Evolutionary conservation across 2,329 filamentous ascomycete genomes (phyloP), one percentile per base, ranked within the genome.

Genomic region (Claviceps sp.): DNA sequence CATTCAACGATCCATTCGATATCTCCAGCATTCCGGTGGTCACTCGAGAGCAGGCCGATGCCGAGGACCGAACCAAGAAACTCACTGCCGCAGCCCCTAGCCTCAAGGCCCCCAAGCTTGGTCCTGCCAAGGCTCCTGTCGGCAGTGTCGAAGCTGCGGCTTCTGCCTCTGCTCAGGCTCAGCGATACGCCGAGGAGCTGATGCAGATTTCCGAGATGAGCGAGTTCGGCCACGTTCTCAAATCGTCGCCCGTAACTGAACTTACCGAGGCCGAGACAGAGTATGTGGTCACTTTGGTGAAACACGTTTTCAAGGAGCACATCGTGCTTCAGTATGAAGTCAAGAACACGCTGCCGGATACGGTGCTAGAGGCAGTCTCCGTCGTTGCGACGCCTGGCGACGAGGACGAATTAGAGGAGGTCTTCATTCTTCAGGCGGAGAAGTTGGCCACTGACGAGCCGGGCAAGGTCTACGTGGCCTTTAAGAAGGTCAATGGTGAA

Each of bases 281-380:
- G 69, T 98, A 98, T 62, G 89, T 96, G 49, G 93, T 98, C 55
- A 83, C 79, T 38, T 84, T 93, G 22, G 80, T 96, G 69, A 98
- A 98, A 75, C 93, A 98, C 66, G 82, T 98, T 62, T 98, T 96
- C 82, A 95, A 95, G 72, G 88, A 95, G 66, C 88, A 97, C 64
- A 76, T 98, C 63, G 91, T 98, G 37, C 73, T 98, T 51, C 93
- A 98, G 65, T 98, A 93, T 68, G 88, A 97, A 65, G 83, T 98
- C 67, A 97, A 95, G 77, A 98, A 98, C 74, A 98, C 93, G 2
- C 77, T 98, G 11, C 85, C 88, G 13, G 88, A 90, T 55, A 95
- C 89, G 16, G 81, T 98, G 30, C 76, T 97, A 37, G 88, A 95
- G 65, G 88, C 95, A 56, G 88, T 95, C 16, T 88, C 87, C 0